Evolutionary conservation across 805 yeast species (phyloP), one percentile per base, ranked within the genome.

Genomic region (Teunomyces cretensis): DNA sequence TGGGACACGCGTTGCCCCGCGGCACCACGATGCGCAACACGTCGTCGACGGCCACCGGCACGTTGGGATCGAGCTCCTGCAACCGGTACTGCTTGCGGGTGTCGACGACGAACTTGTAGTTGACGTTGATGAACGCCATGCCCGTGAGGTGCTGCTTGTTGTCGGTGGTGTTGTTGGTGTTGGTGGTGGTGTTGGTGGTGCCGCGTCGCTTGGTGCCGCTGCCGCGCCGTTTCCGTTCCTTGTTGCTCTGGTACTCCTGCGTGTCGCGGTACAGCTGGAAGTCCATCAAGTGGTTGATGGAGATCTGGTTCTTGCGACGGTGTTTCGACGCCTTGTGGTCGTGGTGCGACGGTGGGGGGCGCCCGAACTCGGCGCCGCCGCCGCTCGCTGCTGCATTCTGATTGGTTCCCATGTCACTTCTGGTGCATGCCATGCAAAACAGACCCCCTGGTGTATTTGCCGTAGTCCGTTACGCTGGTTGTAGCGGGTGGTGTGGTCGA

Each of bases 31-130:
- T 88, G 40, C 96, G 72, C 27, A 84, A 62, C 4, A 94, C 81
- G 31, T 78, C 72, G 3, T 72, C 70, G 47, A 79, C 75, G 12
- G 83, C 79, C 2, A 92, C 68, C 0, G 87, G 84, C n/a, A 80
- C 62, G 58, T 88, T 89, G 1, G 97, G 94, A 58, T 89, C 92
- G 15, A 77, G 50, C 35, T 75, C 68, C 58, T 87, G 92, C 8
- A 78, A 67, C 19, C 67, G 60, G 56, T 80, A 85, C 37, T 77
- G 76, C 32, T 75, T 71, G 33, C 81, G 60, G 41, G 78, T 72
- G 54, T 88, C 86, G n/a, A 92, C 86, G 14, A 92, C 78, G 56
- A 94, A 86, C 53, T 88, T 80, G 60, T 85, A 91, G 60, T 86
- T 85, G 15, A 90, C 92, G 60, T 92, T 94, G 47, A 89, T 84